Base-by-base conservation (phyloP, 2,329 filamentous ascomycete genomes). In the Biscogniauxia mediterranea region DNA sequence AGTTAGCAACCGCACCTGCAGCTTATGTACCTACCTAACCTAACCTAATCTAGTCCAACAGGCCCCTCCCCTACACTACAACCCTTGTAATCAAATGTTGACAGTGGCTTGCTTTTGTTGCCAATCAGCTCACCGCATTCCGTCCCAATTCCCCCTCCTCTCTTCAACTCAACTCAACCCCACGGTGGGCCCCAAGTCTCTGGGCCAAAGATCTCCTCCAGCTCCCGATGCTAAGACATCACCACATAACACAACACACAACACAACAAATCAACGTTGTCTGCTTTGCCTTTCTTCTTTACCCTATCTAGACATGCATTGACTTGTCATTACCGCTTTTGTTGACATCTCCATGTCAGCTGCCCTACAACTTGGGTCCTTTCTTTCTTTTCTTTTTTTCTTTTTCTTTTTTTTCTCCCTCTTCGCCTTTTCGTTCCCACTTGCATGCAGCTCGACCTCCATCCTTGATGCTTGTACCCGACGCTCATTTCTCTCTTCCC, bases 291-390 rank as follows among this genome's bases (percentile, higher is more conserved):
- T 25, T 52, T 23, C 50, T 23, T 56, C 52, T 49, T 63, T 60
- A 56, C 52, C 56, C 42, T 57, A 28, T 52, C 61, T 60, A 50
- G 61, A 53, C 62, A 61, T 65, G 63, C 64, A 65, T 67, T 66
- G 64, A 64, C 54, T 63, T 64, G 62, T 51, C 60, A 56, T 63
- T 64, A 58, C 64, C 61, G 60, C 63, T 58, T 65, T 65, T 64
- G 61, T 66, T 66, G 63, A 64, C 62, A 46, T 46, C 38, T 46
- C 38, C 15, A 46, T 46, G 38, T 46, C 38, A 46, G 38, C 38
- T 46, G 38, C 38, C 38, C 38, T 46, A n/a, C 38, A 46, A 46
- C 11, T n/a, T 46, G 11, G 38, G 38, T 2, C 28, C 28, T 13
- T 32, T 61, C 15, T 53, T 21, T 26, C 19, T 19, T 53, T 21